Base-by-base conservation (phyloP, 768 basidiomycete species). In the Terana coerulea region DNA sequence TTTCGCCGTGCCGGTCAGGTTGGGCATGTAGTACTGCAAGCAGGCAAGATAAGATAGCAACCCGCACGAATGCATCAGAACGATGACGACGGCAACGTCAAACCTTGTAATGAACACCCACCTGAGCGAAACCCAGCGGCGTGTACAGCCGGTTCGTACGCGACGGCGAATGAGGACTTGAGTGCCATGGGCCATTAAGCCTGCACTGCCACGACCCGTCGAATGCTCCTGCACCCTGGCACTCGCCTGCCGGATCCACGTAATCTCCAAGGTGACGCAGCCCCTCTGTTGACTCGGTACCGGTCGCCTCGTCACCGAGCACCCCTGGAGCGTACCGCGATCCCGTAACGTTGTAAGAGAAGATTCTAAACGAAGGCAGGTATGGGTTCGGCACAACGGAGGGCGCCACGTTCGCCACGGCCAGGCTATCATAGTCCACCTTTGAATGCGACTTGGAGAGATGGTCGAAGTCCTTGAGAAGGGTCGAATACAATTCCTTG, bases 351-450 rank as follows among this genome's bases (percentile, higher is more conserved):
- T 95, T 95, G 75, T 92, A 95, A 59, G 81, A 74, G 69, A 83
- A 95, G 11, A 94, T 75, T 58, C 92, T 73, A 61, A 94, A 82
- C 14, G 84, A 78, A 3, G 94, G 91, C 42, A 88, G 67, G 69
- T 88, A 97, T 15, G 84, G 84, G 52, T 91, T 91, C n/a, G 92
- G 91, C 49, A 94, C 86, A 19, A 93, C 81, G 29, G 88, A 80
- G 4, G 93, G 88, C 30, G 79, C 78, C 24, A 91, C 86, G 63
- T 90, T 92, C 55, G 92, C 77, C 30, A 89, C 82, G 3, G 80
- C 81, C 60, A 85, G 91, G 54, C 86, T 74, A 59, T 80, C 83
- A 57, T 81, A 62, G 61, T 86, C 78, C 35, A 79, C 60, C 47
- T 76, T 67, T 52, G 76, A 74, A 15, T 63, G 59, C 21, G 74